Evolutionary conservation across 176 grass and related monocot species (phyloP).

Genomic region (Phyllostachys edulis): DNA sequence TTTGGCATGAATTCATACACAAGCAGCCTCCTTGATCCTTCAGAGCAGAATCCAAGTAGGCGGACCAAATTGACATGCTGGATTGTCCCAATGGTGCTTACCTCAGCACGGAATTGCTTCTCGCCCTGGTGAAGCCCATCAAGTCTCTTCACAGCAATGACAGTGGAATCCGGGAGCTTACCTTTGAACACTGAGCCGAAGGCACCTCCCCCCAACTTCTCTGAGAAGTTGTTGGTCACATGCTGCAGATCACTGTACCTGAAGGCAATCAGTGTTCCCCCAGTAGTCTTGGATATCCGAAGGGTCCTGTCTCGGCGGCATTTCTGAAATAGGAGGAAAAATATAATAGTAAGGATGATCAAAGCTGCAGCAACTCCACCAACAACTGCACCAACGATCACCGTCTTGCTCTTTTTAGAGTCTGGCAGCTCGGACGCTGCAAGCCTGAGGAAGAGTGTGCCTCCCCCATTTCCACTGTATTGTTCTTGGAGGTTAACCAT

Average conservation of each 20-base stretch:
- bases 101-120: slow-evolving; percentile 94
- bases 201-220: slow-evolving; percentile 67
- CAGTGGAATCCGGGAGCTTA: slow-evolving; percentile 56
- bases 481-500: slow-evolving; percentile 63
- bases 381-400: slow-evolving; percentile 39
- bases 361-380: slow-evolving; percentile 40
- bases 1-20: slow-evolving; percentile 87
- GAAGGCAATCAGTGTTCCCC: slow-evolving; percentile 60
- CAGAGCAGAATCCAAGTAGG: slow-evolving; percentile 76
- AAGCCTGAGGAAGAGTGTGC: slow-evolving; percentile 71
- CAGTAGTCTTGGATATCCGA: slow-evolving; percentile 47
- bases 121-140: slow-evolving; percentile 77
- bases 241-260: slow-evolving; percentile 64
- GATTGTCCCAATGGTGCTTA: slow-evolving; percentile 77
- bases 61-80: slow-evolving; percentile 87
- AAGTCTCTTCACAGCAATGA: slow-evolving; percentile 77
- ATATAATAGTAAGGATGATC: slow-evolving; percentile 20
- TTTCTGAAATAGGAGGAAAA: slow-evolving; percentile 41
- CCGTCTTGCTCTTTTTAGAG: slow-evolving; percentile 45
- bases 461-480: slow-evolving; percentile 32
- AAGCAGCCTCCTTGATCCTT: slow-evolving; percentile 55
- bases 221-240: slow-evolving; percentile 69
- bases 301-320: slow-evolving; percentile 39
- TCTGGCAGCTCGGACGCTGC: slow-evolving; percentile 67
- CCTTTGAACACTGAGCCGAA: slow-evolving; percentile 77